Evolutionary conservation across 1,284 basidiomycete genomes (phyloP).

Genomic region (Tremellales sp.): DNA sequence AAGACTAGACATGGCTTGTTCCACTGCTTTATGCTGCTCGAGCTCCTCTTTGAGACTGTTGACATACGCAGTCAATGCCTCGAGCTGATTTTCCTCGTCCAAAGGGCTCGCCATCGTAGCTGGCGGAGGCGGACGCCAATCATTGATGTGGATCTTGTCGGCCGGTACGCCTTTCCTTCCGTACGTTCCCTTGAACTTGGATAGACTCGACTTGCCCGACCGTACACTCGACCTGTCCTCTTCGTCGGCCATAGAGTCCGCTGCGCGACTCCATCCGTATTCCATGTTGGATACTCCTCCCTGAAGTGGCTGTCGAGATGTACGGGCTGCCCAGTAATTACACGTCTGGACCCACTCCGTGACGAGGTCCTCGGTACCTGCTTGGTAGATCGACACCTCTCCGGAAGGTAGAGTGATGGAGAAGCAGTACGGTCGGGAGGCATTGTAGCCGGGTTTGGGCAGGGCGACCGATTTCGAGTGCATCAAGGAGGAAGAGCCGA

Average conservation of each 20-base stretch:
- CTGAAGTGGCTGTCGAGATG: slow-evolving; percentile 84
- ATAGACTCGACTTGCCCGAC: slow-evolving; percentile 55
- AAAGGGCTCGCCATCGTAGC: slow-evolving; percentile 78
- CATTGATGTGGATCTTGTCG: slow-evolving; percentile 78
- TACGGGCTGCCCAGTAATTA: slow-evolving; percentile 96
- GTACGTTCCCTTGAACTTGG: slow-evolving; percentile 49
- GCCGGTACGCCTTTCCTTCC: slow-evolving; percentile 51
- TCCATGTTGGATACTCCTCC: slow-evolving; percentile 99
- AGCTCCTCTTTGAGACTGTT: slow-evolving; percentile 70
- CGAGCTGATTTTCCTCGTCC: slow-evolving; percentile 85
- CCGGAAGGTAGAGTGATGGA: slow-evolving; percentile 85
- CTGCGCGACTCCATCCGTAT: slow-evolving; percentile 88
- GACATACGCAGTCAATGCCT: slow-evolving; percentile 78
- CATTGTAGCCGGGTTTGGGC: slow-evolving; percentile 86
- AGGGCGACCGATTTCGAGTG: slow-evolving; percentile 84
- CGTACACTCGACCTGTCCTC: slow-evolving; percentile 27
- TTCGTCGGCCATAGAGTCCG: slow-evolving; percentile 53
- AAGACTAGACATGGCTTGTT: slow-evolving; percentile 74
- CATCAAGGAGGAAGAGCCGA: slow-evolving; percentile 74
- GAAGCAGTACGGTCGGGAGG: slow-evolving; percentile 87
- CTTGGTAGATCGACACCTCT: slow-evolving; percentile 92
- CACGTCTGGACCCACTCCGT: slow-evolving; percentile 98
- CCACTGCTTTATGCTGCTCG: slow-evolving; percentile 74
- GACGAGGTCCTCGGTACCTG: slow-evolving; percentile 93
- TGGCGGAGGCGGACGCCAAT: slow-evolving; percentile 87